Percentiles rank a stretch among this genome's conserved stretches.
These are phyloP conservation scores for Aquilaria agallochum DNA, from an alignment of 441 rosid genomes.

Conservation along the genomic window DNA sequence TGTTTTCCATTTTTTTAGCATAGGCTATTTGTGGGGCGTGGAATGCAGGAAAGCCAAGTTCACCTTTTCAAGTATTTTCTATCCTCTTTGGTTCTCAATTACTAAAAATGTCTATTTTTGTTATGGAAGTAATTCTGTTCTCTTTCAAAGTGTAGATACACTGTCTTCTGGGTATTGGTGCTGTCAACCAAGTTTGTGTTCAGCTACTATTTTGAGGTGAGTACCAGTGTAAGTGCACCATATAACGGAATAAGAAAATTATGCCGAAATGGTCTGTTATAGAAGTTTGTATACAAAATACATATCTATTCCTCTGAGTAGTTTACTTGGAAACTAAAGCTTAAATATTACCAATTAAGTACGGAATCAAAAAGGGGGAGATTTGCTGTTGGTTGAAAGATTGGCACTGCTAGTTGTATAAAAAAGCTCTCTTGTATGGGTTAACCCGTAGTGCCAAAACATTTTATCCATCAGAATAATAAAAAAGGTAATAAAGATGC, in stretches of 20 bases:
- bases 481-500: no score
- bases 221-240: conserved; percentile 14
- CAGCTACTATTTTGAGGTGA: conserved; percentile 94
- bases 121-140: background rate
- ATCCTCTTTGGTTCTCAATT: conserved; percentile 16
- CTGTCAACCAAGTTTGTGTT: conserved; percentile 68
- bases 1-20: conserved; percentile 51
- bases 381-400: no score
- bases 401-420: no score
- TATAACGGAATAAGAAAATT: background rate
- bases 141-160: conserved; percentile 49
- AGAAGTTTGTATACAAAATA: no score
- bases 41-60: conserved; percentile 97
- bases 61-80: conserved; percentile 77
- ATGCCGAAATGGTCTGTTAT: no score
- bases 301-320: no score
- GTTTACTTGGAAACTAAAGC: no score
- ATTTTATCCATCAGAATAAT: no score
- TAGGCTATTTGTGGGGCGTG: conserved; percentile 84
- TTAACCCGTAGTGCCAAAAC: no score
- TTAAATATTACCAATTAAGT: no score
- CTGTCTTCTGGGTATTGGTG: conserved; percentile 89
- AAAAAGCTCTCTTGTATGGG: no score
- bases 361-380: no score
- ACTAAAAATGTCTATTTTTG: conserved; percentile 12